Evolutionary conservation across 2,329 filamentous ascomycete genomes (phyloP).

Genomic region (Calycina herbarum): DNA sequence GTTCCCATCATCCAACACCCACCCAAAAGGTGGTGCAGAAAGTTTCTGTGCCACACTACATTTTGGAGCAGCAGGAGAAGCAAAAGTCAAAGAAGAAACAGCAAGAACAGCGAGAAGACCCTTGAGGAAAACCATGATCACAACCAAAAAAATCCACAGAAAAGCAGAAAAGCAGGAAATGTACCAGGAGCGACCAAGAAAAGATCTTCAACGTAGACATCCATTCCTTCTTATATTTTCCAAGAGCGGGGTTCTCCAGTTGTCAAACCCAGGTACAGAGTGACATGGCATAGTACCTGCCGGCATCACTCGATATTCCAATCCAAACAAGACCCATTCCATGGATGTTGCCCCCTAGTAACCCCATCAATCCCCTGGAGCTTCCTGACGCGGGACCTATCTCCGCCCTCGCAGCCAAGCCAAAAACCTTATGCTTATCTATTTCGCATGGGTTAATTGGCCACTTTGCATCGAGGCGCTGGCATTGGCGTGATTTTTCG

Average conservation of each 20-base stretch:
- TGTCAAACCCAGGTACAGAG: constrained; percentile 8
- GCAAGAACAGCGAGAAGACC: constrained; percentile 17
- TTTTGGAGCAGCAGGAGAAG: constrained; percentile 17
- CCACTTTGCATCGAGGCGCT: not conserved
- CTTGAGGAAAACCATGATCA: constrained; percentile 22
- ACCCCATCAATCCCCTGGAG: constrained; percentile 7
- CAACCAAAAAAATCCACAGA: not conserved
- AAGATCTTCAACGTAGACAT: not conserved
- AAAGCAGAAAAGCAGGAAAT: not conserved
- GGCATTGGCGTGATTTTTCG: constrained; percentile 15
- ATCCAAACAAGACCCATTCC: not conserved
- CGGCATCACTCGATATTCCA: not conserved
- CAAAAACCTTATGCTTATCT: constrained; percentile 15
- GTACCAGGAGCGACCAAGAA: not conserved
- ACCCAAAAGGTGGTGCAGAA: constrained; percentile 29
- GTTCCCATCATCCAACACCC: constrained; percentile 26
- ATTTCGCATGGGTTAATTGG: constrained; percentile 13
- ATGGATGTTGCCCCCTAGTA: not conserved
- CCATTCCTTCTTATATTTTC: constrained; percentile 11
- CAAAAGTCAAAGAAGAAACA: constrained; percentile 19
- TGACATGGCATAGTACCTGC: constrained; percentile 2
- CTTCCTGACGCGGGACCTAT: constrained; percentile 11
- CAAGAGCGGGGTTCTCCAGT: not conserved
- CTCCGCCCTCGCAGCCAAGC: constrained; percentile 9
- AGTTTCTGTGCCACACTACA: constrained; percentile 31